Base-by-base conservation (phyloP, 139 green algal species). In the Volvox africanus region DNA sequence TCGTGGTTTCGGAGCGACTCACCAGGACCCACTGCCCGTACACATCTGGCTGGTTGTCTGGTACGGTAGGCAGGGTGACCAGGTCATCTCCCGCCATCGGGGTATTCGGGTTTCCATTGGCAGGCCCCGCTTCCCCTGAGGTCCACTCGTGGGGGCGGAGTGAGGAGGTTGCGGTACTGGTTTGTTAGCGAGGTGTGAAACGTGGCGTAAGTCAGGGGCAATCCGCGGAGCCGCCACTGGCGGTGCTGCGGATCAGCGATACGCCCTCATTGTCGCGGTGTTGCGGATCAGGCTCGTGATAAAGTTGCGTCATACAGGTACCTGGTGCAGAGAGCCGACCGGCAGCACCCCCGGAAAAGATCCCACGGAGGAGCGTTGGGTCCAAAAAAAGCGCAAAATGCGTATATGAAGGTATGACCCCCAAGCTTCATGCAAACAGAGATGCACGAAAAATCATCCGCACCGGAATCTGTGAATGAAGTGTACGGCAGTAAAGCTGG, bases 21-120 rank as follows among this genome's bases (percentile, higher is more conserved):
- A 80, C 68, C 67, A 81, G 67, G 0, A 80, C 28, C 83, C 83
- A 88, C 19, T 88, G 83, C 30, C 83, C 83, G 67, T 80, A 65
- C 35, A 11, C 55, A 12, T 61, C 35, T 9, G 67, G 67, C 5
- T 81, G 16, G 32, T 77, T 50, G 26, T 67, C 36, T 1, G 83
- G 83, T 2, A 88, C 36, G 6, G 18, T 44, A 1, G 83, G 83
- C 22, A 88, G 65, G 21, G 0, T 16, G 18, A 78, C 33, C 0
- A 18, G 9, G 19, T 35, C 62, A 55, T 88, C 82, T 1, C 82
- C 65, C 1, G n/a, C n/a, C n/a, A n/a, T n/a, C n/a, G 65, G 33
- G 21, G 82, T 78, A 24, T 62, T 78, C 33, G 62, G 62, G 65
- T 88, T 88, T 22, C 82, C 82, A 35, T 88, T 61, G 1, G 62